Percentiles rank a stretch among this genome's conserved stretches.
Conservation (phyloP, 2,329 filamentous ascomycete species). For the Raffaelea deltoideospora region DNA sequence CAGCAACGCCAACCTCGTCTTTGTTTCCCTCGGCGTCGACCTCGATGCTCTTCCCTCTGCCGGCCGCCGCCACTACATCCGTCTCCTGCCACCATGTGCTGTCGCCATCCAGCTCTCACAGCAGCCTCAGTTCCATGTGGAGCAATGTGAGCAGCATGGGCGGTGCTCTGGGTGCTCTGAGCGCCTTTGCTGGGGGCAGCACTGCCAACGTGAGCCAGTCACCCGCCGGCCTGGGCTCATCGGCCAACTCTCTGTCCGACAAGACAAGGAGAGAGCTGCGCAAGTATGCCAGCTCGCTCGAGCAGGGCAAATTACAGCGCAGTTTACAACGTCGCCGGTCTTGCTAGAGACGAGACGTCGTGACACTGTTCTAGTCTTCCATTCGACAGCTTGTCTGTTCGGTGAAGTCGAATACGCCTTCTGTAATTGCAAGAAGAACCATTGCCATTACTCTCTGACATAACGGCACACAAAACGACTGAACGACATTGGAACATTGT, state of each 20-base stretch:
- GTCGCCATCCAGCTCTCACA: constrained; percentile 65
- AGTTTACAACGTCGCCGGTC: constrained; percentile 44
- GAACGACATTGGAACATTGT: no score
- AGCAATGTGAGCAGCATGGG: constrained; percentile 29
- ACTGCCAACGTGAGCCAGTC: not conserved
- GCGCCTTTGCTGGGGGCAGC: constrained; percentile 6
- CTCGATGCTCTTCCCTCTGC: constrained; percentile 1
- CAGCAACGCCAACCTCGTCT: no score
- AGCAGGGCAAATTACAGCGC: constrained; percentile 54
- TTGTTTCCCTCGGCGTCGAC: constrained; percentile 11
- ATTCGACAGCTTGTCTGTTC: no score
- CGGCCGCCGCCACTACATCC: constrained; percentile 4
- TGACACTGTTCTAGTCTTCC: not conserved
- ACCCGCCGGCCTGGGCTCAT: constrained; percentile 22
- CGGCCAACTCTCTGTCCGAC: constrained; percentile 48
- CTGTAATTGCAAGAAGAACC: no score
- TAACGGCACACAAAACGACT: no score
- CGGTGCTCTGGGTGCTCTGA: constrained; percentile 6
- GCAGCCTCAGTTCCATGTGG: constrained; percentile 67
- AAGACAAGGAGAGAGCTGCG: constrained; percentile 66
- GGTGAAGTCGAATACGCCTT: no score
- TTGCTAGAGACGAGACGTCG: constrained; percentile 18
- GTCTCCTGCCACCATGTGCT: constrained; percentile 28
- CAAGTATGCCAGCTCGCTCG: constrained; percentile 78
- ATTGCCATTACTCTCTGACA: no score